Evolutionary conservation across 805 yeast species (phyloP).

Genomic region (Isabelozyma rhagii): DNA sequence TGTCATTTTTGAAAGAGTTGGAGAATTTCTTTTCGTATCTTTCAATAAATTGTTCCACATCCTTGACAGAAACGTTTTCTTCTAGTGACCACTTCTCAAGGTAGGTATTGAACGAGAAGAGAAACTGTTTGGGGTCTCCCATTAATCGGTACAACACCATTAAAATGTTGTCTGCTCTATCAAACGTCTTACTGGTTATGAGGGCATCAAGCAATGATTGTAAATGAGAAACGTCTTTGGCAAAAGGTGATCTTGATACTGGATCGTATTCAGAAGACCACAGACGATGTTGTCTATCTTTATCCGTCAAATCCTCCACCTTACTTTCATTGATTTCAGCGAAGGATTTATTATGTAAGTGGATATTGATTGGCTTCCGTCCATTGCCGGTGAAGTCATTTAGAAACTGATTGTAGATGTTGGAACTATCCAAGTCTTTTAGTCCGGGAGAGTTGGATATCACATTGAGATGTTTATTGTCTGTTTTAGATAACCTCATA

Average conservation of each 20-base stretch:
- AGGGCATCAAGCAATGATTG: conserved; percentile 83
- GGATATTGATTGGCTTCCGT: not conserved
- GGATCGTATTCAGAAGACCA: conserved; percentile 43
- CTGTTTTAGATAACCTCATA: not conserved
- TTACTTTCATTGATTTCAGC: conserved; percentile 5
- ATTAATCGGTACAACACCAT: conserved; percentile 54
- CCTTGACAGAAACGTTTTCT: conserved; percentile 36
- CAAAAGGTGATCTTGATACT: conserved; percentile 39
- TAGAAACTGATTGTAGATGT: not conserved
- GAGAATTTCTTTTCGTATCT: conserved; percentile 20
- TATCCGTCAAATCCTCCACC: not conserved
- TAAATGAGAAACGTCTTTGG: conserved; percentile 60
- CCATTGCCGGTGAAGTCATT: not conserved
- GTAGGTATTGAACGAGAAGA: conserved; percentile 68
- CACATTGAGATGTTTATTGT: not conserved
- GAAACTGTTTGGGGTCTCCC: conserved; percentile 43
- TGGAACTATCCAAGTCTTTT: not conserved
- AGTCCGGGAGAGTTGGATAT: not conserved
- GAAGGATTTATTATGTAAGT: conserved; percentile 7
- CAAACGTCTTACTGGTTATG: conserved; percentile 58
- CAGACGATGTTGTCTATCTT: conserved; percentile 12
- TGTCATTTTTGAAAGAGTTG: conserved; percentile 42
- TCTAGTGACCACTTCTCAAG: conserved; percentile 40
- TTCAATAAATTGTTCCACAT: conserved; percentile 42
- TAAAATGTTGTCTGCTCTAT: conserved; percentile 68